Percentiles rank a stretch among this genome's conserved stretches.
These are phyloP conservation scores for Thelonectria rubi DNA, from an alignment of 2,329 filamentous ascomycete genomes.

Conservation along the genomic window DNA sequence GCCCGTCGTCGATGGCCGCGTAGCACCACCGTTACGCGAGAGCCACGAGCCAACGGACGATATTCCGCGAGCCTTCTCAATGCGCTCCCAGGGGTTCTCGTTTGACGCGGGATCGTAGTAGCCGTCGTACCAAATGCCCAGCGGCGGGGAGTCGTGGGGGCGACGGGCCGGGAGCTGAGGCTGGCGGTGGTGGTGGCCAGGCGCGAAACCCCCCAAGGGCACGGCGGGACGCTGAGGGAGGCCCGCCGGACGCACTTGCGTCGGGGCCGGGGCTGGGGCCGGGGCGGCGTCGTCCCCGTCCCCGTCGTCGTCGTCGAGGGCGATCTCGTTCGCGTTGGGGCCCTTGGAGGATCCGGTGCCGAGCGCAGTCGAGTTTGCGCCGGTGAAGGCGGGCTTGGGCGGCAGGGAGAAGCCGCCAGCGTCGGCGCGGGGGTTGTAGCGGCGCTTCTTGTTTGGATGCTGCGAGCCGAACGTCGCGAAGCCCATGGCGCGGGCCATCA, in stretches of 20 bases:
- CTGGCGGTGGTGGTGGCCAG: constrained; percentile 18
- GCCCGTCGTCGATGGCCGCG: constrained; percentile 12
- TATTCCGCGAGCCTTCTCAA: constrained; percentile 60
- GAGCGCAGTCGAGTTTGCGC: constrained; percentile 50
- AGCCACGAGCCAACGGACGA: constrained; percentile 58
- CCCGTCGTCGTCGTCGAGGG: constrained; percentile 51
- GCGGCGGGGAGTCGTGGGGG: constrained; percentile 25
- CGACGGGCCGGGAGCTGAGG: constrained; percentile 14
- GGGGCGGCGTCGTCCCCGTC: constrained; percentile 33
- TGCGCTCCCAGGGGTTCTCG: constrained; percentile 74
- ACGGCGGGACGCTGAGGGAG: constrained; percentile 47
- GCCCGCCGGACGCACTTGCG: constrained; percentile 46
- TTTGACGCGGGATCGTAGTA: constrained; percentile 77
- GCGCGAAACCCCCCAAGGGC: constrained; percentile 14
- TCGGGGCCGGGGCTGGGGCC: constrained; percentile 27
- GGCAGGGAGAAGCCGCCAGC: constrained; percentile 47
- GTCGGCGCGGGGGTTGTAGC: constrained; percentile 67
- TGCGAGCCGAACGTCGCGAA: constrained; percentile 75
- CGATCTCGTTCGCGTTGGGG: constrained; percentile 57
- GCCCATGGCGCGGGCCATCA: constrained; percentile 75
- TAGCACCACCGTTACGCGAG: constrained; percentile 18
- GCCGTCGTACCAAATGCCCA: constrained; percentile 65
- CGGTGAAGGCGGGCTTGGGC: constrained; percentile 40
- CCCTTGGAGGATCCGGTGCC: constrained; percentile 36
- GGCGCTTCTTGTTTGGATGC: constrained; percentile 70